Conservation (phyloP, 768 basidiomycete species). For the Albatrellus ellisii region DNA sequence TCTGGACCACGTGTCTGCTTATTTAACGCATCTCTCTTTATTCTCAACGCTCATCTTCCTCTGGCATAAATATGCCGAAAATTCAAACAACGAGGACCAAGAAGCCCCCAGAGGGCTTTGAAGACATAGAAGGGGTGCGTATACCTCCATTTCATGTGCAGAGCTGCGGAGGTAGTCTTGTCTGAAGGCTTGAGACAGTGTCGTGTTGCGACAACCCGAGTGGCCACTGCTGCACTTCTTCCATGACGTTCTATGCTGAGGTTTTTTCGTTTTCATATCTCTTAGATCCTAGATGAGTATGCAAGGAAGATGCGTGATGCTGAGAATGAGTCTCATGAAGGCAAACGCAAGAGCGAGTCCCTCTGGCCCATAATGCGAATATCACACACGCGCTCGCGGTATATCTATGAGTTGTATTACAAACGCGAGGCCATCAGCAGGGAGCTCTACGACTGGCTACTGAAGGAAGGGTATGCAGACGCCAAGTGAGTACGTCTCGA, state of each 20-base stretch:
- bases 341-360: constrained; percentile 88
- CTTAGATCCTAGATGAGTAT: constrained; percentile 91
- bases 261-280: constrained; percentile 2
- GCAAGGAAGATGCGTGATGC: constrained; percentile 99
- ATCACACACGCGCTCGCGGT: constrained; percentile 89
- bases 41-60: not conserved
- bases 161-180: too few relatives aligned
- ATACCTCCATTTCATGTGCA: not conserved
- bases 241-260: too few relatives aligned
- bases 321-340: constrained; percentile 97
- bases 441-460: constrained; percentile 92
- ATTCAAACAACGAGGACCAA: constrained; percentile 89
- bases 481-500: constrained; percentile 55
- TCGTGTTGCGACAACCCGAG: too few relatives aligned
- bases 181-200: too few relatives aligned
- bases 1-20: constrained; percentile 1
- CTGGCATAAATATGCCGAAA: constrained; percentile 59
- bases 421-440: constrained; percentile 91
- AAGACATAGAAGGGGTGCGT: constrained; percentile 77
- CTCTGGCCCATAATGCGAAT: constrained; percentile 98
- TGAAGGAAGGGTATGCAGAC: constrained; percentile 96
- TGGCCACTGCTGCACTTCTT: too few relatives aligned
- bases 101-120: constrained; percentile 88
- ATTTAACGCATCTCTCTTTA: not conserved
- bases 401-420: constrained; percentile 98